Percentiles rank a stretch among this genome's conserved stretches.
Evolutionary conservation across 768 basidiomycete genomes (phyloP).

Genomic region (Psilocybe subaeruginosa): DNA sequence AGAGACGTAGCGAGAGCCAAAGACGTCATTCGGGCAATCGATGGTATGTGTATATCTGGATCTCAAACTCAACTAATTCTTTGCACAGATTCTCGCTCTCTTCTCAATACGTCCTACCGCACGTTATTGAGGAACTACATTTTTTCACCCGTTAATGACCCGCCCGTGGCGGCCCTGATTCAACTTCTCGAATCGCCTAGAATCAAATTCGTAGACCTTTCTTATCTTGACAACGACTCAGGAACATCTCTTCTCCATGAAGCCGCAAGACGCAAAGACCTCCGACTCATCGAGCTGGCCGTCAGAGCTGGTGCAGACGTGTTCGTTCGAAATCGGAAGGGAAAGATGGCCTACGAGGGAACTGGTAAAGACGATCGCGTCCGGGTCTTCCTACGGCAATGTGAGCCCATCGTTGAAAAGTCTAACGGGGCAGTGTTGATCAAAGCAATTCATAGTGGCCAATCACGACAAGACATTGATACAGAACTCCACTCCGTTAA

Average conservation of each 20-base stretch:
- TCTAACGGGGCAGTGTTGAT: background rate
- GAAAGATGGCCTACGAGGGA: slow-evolving; percentile 69
- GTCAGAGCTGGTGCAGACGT: slow-evolving; percentile 88
- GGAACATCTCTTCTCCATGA: slow-evolving; percentile 86
- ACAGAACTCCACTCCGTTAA: slow-evolving; percentile 38
- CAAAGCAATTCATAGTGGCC: slow-evolving; percentile 49
- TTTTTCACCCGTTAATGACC: slow-evolving; percentile 49
- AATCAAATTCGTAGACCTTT: slow-evolving; percentile 71
- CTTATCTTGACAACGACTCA: slow-evolving; percentile 76
- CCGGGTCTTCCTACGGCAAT: slow-evolving; percentile 81
- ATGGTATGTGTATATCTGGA: slow-evolving; percentile 49
- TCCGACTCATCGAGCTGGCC: slow-evolving; percentile 81
- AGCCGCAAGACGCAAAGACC: slow-evolving; percentile 79
- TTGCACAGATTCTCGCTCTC: slow-evolving; percentile 69
- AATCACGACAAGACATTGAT: slow-evolving; percentile 82
- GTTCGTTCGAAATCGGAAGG: slow-evolving; percentile 78
- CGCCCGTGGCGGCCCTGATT: slow-evolving; percentile 48
- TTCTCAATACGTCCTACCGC: slow-evolving; percentile 74
- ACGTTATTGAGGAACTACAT: slow-evolving; percentile 76
- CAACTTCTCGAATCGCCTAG: slow-evolving; percentile 72
- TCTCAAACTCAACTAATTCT: background rate
- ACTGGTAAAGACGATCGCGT: slow-evolving; percentile 81
- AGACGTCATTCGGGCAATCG: slow-evolving; percentile 67
- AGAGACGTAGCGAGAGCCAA: slow-evolving; percentile 73
- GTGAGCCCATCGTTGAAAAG: slow-evolving; percentile 43